Evolutionary conservation across 371 early-diverging fungal species (phyloP), one percentile per base, ranked within the genome.

Genomic region (Choanephora cucurbitarum): DNA sequence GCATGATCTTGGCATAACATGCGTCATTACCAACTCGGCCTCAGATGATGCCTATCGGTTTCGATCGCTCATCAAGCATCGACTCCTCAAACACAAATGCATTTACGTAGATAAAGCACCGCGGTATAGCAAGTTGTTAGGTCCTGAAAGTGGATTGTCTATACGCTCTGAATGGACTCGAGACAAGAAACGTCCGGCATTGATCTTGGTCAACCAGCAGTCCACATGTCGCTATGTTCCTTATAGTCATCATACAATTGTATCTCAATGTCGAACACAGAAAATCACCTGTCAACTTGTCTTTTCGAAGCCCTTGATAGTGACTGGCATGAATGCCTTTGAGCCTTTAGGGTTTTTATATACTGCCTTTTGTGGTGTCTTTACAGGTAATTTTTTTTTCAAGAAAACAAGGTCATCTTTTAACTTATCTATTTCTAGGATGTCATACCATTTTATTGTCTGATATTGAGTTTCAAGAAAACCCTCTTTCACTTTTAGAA

Each of bases 301-400:
- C 42, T 75, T 78, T 10, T 71, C 75, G 21, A 68, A 77, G 18
- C 89, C 90, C 0, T 58, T 92, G 17, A 61, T 93, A 23, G 60
- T 59, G 0, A 76, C 84, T 2, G 85, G 87, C 37, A 75, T 86
- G 42, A 75, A 80, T 32, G 68, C 76, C 0, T 89, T 80, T 63
- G 81, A 73, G n/a, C 91, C 90, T n/a, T 69, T 91, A 37, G 91
- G 92, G 1, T 72, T 93, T 51, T 57, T 91, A 48, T 86, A 90
- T 58, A 75, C 85, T 32, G 67, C 75, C 8, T 70, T 88, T 34
- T 57, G 91, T n/a, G 91, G 92, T 41, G 68, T 91, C 7, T 93
- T 85, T 58, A 81, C 85, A 14, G 87, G 83, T 58, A 74, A n/a
- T n/a, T n/a, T n/a, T n/a, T n/a, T n/a, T n/a, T n/a, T n/a, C n/a